A percentile compares a stretch with the other conserved stretches of the same genome.
Conservation (phyloP, 768 basidiomycete genomes). For the Russula lepida region DNA sequence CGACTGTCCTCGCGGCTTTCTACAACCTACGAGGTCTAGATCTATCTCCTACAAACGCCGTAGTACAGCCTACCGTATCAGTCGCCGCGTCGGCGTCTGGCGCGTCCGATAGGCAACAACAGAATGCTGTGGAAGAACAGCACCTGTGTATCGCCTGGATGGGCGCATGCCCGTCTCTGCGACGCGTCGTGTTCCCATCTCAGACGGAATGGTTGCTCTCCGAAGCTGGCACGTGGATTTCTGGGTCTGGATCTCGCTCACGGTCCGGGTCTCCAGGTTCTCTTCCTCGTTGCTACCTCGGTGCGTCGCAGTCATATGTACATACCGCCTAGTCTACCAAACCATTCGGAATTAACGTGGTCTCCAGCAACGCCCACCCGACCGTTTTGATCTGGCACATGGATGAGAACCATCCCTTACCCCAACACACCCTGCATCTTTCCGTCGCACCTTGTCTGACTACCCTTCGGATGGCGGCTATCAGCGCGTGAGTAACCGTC, state of each 20-base stretch:
- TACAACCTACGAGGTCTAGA: slow-evolving; percentile 44
- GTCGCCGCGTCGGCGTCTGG: slow-evolving; percentile 17
- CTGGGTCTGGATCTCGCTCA: neutral
- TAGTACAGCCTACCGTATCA: slow-evolving; percentile 29
- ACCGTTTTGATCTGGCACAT: neutral
- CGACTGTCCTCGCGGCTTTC: slow-evolving; percentile 48
- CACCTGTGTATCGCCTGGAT: slow-evolving; percentile 47
- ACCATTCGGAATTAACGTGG: neutral
- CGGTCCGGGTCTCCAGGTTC: neutral
- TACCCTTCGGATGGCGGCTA: neutral
- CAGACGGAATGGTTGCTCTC: slow-evolving; percentile 42
- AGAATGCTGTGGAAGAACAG: slow-evolving; percentile 37
- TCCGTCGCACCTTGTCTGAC: neutral
- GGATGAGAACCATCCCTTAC: neutral
- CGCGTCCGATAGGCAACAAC: slow-evolving; percentile 25
- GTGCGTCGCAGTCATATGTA: neutral
- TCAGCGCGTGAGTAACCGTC: neutral
- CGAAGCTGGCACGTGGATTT: slow-evolving; percentile 21
- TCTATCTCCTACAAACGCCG: slow-evolving; percentile 45
- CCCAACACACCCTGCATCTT: neutral
- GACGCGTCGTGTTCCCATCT: slow-evolving; percentile 48
- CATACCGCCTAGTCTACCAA: too few species aligned
- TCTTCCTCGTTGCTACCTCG: neutral
- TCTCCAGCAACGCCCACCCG: neutral
- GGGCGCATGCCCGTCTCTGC: slow-evolving; percentile 45